Percentiles rank a stretch among this genome's conserved stretches.
Evolutionary conservation across 768 basidiomycete species (phyloP).

Genomic region (Mycena galopus): DNA sequence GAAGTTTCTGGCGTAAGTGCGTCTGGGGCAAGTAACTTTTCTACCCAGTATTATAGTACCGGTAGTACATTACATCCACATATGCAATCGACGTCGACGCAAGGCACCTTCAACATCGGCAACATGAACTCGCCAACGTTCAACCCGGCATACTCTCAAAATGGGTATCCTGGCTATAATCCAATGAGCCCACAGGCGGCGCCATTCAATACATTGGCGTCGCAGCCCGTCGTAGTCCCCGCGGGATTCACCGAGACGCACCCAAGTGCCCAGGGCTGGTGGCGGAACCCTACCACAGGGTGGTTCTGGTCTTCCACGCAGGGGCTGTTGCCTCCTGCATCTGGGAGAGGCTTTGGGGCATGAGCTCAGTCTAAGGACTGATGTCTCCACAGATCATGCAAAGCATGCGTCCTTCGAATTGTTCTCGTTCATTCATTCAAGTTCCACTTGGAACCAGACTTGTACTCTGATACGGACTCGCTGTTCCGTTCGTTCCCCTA

Average conservation of each 20-base stretch:
- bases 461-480: neutral
- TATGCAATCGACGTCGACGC: neutral
- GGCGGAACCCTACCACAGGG: conserved; percentile 31
- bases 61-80: neutral
- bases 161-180: neutral
- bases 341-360: neutral
- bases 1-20: neutral
- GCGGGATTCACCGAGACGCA: conserved; percentile 33
- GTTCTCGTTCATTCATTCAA: neutral
- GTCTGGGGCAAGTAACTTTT: too few species aligned
- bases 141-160: neutral
- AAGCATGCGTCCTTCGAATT: neutral
- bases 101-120: neutral
- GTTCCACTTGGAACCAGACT: neutral
- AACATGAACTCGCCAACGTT: neutral
- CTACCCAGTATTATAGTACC: neutral
- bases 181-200: neutral
- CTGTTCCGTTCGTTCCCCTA: neutral
- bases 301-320: conserved; percentile 30
- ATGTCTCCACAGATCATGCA: neutral
- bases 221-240: conserved; percentile 26
- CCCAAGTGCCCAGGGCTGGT: conserved; percentile 23
- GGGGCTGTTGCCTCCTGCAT: conserved; percentile 27
- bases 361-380: neutral
- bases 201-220: conserved; percentile 16